A percentile compares a stretch with the other conserved stretches of the same genome.
Evolutionary conservation across 2,329 filamentous ascomycete species (phyloP).

Genomic region (Coniochaeta prunicola): DNA sequence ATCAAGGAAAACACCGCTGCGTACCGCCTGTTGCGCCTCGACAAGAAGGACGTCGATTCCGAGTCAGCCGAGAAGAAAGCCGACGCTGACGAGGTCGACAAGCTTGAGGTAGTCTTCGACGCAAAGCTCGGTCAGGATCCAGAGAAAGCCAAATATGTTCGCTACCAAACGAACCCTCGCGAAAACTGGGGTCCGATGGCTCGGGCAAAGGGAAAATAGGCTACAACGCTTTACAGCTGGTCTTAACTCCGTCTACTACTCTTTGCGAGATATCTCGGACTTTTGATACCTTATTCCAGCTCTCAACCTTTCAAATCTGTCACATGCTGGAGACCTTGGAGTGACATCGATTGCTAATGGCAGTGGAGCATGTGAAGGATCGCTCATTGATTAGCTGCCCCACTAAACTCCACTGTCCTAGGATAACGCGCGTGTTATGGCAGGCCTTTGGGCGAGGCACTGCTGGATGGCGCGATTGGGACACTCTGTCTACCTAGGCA

Average conservation of each 20-base stretch:
- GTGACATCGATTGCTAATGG: not conserved
- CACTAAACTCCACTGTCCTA: not conserved
- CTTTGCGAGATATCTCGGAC: slow-evolving; percentile 33
- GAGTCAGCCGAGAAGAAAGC: slow-evolving; percentile 23
- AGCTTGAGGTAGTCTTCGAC: slow-evolving; percentile 58
- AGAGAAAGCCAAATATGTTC: slow-evolving; percentile 61
- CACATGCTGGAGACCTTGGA: not conserved
- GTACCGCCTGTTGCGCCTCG: slow-evolving; percentile 56
- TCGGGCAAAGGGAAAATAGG: slow-evolving; percentile 36
- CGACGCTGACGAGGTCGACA: slow-evolving; percentile 16
- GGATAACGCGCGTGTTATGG: not conserved
- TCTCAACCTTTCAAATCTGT: not conserved
- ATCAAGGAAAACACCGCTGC: slow-evolving; percentile 66
- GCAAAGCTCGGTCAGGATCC: slow-evolving; percentile 67
- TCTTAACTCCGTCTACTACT: not conserved
- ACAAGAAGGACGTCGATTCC: slow-evolving; percentile 26
- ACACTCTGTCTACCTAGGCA: not conserved
- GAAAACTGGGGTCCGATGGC: slow-evolving; percentile 91
- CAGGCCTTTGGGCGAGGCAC: not conserved
- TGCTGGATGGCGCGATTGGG: not conserved
- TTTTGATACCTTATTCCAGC: not conserved
- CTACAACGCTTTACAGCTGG: not conserved
- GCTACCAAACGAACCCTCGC: slow-evolving; percentile 85
- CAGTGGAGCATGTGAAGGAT: not conserved
- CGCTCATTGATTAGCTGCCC: not conserved